A percentile compares a stretch with the other conserved stretches of the same genome.
These are phyloP conservation scores for Penicillium sumatraense DNA, from an alignment of 2,329 filamentous ascomycete genomes.

Conservation along the genomic window DNA sequence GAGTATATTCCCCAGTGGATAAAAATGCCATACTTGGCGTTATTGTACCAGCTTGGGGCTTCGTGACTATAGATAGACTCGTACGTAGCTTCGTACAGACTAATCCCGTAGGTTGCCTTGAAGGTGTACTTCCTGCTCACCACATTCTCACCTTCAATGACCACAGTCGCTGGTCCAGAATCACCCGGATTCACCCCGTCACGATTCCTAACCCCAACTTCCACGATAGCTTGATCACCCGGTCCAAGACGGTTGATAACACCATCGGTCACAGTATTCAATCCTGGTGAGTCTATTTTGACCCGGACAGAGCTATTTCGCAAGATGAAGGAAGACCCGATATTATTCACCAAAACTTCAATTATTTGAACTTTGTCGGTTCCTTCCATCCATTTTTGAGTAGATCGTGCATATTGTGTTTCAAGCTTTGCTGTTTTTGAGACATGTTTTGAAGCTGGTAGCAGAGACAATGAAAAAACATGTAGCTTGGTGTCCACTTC, in stretches of 20 bases:
- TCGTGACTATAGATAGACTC: constrained; percentile 49
- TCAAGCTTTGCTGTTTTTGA: constrained; percentile 22
- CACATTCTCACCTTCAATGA: constrained; percentile 31
- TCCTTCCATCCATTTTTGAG: constrained; percentile 46
- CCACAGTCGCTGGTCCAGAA: constrained; percentile 35
- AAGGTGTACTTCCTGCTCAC: constrained; percentile 31
- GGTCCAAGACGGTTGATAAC: constrained; percentile 45
- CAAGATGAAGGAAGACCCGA: constrained; percentile 39
- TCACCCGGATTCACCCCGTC: constrained; percentile 34
- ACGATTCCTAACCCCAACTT: constrained; percentile 42
- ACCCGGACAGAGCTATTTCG: constrained; percentile 41
- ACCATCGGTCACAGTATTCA: constrained; percentile 40
- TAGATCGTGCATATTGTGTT: constrained; percentile 47
- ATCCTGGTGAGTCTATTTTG: constrained; percentile 35
- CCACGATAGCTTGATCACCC: constrained; percentile 44
- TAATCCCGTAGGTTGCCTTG: constrained; percentile 41
- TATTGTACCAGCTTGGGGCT: constrained; percentile 59
- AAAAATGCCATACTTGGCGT: constrained; percentile 64
- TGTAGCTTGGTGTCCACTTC: constrained; percentile 38
- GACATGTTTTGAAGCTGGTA: constrained; percentile 28
- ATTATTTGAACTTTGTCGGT: constrained; percentile 46
- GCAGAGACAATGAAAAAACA: constrained; percentile 45
- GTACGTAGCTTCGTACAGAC: constrained; percentile 38
- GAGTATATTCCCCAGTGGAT: constrained; percentile 64
- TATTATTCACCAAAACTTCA: constrained; percentile 44